phyloP scores from a whole-genome alignment of 257 asterid genomes.

The Capsicum rhomboideum region DNA sequence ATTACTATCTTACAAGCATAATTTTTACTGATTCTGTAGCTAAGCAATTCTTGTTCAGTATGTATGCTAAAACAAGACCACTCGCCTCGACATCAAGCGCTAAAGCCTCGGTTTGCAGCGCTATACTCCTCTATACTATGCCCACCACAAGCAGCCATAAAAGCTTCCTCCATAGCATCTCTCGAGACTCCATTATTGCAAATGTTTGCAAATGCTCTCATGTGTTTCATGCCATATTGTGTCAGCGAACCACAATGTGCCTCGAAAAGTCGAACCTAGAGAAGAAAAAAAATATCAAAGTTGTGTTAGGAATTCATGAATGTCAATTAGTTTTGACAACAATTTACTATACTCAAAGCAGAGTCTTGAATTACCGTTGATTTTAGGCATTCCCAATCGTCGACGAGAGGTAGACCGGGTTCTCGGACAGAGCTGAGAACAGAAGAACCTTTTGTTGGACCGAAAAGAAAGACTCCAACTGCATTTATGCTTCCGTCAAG shows the following conservation, averaged over 20 bases:
- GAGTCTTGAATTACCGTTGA: conserved; percentile 38
- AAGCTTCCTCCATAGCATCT: conserved; percentile 52
- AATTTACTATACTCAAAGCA: background rate
- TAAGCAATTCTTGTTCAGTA: background rate
- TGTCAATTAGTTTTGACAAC: background rate
- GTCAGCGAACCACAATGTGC: conserved; percentile 60
- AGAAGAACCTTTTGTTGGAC: conserved; percentile 41
- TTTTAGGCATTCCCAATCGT: conserved; percentile 88
- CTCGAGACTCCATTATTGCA: conserved; percentile 45
- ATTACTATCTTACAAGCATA: background rate
- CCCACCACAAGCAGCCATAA: conserved; percentile 43
- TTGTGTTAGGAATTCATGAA: background rate
- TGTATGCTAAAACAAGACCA: background rate
- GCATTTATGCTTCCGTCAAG: conserved; percentile 51
- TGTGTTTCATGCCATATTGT: conserved; percentile 85
- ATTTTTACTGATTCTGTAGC: background rate
- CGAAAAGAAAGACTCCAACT: conserved; percentile 52
- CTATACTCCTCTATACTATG: conserved; percentile 18
- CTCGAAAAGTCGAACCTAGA: conserved; percentile 67
- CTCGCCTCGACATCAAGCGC: conserved; percentile 27
- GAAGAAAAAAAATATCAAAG: background rate
- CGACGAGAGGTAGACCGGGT: conserved; percentile 51
- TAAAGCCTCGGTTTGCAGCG: conserved; percentile 25
- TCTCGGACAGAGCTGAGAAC: conserved; percentile 34
- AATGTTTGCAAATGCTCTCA: conserved; percentile 78